Base-by-base conservation (phyloP, 306 rosid species). In the Phaseolus lunatus region DNA sequence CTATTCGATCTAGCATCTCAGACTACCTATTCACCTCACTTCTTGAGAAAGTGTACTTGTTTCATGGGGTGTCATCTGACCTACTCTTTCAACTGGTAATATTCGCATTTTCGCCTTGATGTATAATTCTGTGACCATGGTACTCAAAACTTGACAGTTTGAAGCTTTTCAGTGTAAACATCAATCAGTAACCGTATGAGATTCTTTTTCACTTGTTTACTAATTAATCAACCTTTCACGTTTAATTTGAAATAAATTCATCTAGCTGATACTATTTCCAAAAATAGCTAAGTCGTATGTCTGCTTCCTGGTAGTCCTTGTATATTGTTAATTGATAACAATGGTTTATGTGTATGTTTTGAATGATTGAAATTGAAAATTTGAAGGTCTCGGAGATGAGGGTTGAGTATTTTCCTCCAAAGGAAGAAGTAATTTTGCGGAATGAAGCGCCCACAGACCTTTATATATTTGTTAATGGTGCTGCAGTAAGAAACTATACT, bases 361-460 rank as follows among this genome's bases (percentile, higher is more conserved):
- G 41, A 13, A 20, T 39, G 69, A 23, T 67, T 58, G 24, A 66
- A 67, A 58, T 53, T 24, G 65, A 24, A 26, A 58, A 1, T 12
- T 81, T 37, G 64, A 76, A 94, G 98, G 97, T 94, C 69, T 44
- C 97, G 0, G 97, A 94, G 73, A 89, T 94, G 98, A 91, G 86
- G 79, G 96, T 91, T 0, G 98, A 94, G 90, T 94, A 94, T 74
- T 90, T 90, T 84, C 94, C 98, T 84, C 98, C 98, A 24, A 92
- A 82, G 80, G 97, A 94, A 84, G 97, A 91, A 18, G 85, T 94
- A 44, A 84, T 91, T 83, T 65, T 91, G 91, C 88, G 87, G 85
- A 88, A 90, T 80, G 97, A 94, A 85, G 91, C 94, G n/a, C 97
- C 98, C 12, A 82, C 97, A 7, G 94, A 94, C 73, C 79, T 94